A percentile compares a stretch with the other conserved stretches of the same genome.
These are phyloP conservation scores for Fragilaria crotonensis DNA, from an alignment of 108 stramenopile species.

Conservation along the genomic window DNA sequence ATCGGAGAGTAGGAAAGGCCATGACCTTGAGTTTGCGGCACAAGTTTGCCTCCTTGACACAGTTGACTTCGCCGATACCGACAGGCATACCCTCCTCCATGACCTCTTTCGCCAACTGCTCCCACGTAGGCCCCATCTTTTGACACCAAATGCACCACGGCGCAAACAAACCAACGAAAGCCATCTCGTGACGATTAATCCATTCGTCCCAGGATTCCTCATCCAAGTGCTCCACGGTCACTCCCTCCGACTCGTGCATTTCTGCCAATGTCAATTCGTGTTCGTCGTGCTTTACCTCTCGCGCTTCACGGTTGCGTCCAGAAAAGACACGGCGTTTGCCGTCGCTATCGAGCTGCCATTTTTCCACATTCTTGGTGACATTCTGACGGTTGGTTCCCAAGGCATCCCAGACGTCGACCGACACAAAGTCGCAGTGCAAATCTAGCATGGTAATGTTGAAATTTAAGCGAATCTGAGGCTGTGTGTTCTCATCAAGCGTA, in stretches of 20 bases:
- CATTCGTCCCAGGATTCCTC: slow-evolving; percentile 53
- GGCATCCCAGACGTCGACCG: slow-evolving; percentile 88
- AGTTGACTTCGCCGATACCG: slow-evolving; percentile 87
- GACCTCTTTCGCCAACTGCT: slow-evolving; percentile 74
- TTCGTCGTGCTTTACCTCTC: slow-evolving; percentile 82
- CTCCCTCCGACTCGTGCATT: slow-evolving; percentile 66
- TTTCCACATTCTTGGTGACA: slow-evolving; percentile 96
- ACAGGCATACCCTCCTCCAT: slow-evolving; percentile 57
- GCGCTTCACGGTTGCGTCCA: slow-evolving; percentile 87
- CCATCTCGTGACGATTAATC: slow-evolving; percentile 64
- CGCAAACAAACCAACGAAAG: slow-evolving; percentile 87
- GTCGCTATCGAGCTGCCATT: slow-evolving; percentile 88
- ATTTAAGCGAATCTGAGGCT: slow-evolving; percentile 82
- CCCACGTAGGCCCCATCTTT: slow-evolving; percentile 92
- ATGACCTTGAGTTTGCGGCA: slow-evolving; percentile 84
- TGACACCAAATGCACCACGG: slow-evolving; percentile 98
- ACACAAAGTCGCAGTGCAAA: slow-evolving; percentile 87
- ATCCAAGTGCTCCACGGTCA: slow-evolving; percentile 53
- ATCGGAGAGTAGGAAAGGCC: slow-evolving; percentile 94
- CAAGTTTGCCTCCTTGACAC: slow-evolving; percentile 80
- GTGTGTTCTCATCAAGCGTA: slow-evolving; percentile 82
- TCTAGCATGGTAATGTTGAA: slow-evolving; percentile 89
- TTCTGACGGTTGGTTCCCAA: slow-evolving; percentile 94
- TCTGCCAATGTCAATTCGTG: slow-evolving; percentile 79
- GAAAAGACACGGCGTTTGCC: slow-evolving; percentile 79